Evolutionary conservation across 345 rosid genomes (phyloP).

Genomic region (Lepidium didymum): DNA sequence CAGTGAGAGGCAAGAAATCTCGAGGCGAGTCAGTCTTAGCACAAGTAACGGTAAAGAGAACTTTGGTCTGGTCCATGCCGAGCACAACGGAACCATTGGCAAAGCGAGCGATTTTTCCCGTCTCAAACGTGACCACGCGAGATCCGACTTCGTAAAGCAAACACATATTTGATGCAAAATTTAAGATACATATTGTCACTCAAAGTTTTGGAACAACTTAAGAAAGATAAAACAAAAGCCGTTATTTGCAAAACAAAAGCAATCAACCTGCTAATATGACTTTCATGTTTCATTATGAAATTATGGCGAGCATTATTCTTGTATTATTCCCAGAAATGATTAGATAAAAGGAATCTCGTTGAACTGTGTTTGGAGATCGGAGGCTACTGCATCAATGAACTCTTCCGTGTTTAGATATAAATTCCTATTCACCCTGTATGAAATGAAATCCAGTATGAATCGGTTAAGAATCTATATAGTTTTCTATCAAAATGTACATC

Average conservation of each 20-base stretch:
- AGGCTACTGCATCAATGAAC: slow-evolving; percentile 80
- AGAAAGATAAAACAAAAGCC: too few relatives aligned
- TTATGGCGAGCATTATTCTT: not conserved
- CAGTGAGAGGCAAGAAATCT: slow-evolving; percentile 86
- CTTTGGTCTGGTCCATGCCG: slow-evolving; percentile 69
- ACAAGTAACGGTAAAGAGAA: slow-evolving; percentile 70
- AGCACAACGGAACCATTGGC: slow-evolving; percentile 84
- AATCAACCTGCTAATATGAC: too few relatives aligned
- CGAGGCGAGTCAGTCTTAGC: slow-evolving; percentile 54
- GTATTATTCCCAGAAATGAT: slow-evolving; percentile 2
- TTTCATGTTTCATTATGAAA: not conserved
- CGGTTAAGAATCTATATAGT: not conserved
- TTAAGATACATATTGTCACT: too few relatives aligned
- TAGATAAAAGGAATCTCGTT: slow-evolving; percentile 35
- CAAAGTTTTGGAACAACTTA: too few relatives aligned
- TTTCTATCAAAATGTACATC: not conserved
- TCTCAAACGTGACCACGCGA: slow-evolving; percentile 66
- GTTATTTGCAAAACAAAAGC: too few relatives aligned
- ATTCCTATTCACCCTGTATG: slow-evolving; percentile 64
- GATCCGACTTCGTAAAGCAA: slow-evolving; percentile 56
- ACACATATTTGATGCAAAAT: not conserved
- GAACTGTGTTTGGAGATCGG: slow-evolving; percentile 42
- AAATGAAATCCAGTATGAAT: not conserved
- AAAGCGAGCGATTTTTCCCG: slow-evolving; percentile 81
- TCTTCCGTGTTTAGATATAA: slow-evolving; percentile 71